A percentile compares a stretch with the other conserved stretches of the same genome.
Conservation (phyloP, 1,284 basidiomycete species). For the Rhodotorula sp. region DNA sequence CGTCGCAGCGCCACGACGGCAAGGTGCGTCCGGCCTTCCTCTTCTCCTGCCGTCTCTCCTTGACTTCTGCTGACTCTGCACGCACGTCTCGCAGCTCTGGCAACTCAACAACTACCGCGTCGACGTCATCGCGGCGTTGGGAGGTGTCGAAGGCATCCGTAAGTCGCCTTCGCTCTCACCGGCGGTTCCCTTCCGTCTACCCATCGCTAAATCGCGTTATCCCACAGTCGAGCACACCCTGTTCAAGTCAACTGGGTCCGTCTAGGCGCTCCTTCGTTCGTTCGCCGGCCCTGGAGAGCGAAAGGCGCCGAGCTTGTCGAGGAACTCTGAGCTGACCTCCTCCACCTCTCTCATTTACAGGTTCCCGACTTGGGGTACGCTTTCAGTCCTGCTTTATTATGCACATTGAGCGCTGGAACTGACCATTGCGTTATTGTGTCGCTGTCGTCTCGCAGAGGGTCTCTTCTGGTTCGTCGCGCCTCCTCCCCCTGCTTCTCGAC, state of each 20-base stretch:
- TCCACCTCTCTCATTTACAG: constrained; percentile 30
- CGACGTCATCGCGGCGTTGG: constrained; percentile 97
- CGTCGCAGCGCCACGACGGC: constrained; percentile 93
- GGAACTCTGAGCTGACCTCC: neutral
- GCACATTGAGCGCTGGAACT: too few relatives aligned
- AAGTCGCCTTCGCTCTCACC: neutral
- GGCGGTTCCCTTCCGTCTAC: constrained; percentile 25
- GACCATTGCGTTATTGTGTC: too few relatives aligned
- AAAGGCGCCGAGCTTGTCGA: too few relatives aligned
- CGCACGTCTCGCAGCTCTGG: constrained; percentile 52
- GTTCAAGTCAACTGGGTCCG: constrained; percentile 69
- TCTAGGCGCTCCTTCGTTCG: constrained; percentile 16
- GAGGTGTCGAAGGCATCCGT: constrained; percentile 89
- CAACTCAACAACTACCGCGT: constrained; percentile 98
- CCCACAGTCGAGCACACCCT: constrained; percentile 77
- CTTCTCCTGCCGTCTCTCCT: constrained; percentile 57
- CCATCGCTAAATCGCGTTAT: neutral
- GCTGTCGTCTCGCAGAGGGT: constrained; percentile 50
- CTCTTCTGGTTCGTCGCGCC: constrained; percentile 57
- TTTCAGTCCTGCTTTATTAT: too few relatives aligned
- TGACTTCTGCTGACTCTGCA: constrained; percentile 67
- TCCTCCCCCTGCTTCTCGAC: neutral
- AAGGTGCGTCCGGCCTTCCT: constrained; percentile 52
- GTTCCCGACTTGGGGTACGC: constrained; percentile 33
- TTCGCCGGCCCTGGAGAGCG: too few relatives aligned